Evolutionary conservation across 345 rosid species (phyloP), one percentile per base, ranked within the genome.

Genomic region (Pelargonium nanum): DNA sequence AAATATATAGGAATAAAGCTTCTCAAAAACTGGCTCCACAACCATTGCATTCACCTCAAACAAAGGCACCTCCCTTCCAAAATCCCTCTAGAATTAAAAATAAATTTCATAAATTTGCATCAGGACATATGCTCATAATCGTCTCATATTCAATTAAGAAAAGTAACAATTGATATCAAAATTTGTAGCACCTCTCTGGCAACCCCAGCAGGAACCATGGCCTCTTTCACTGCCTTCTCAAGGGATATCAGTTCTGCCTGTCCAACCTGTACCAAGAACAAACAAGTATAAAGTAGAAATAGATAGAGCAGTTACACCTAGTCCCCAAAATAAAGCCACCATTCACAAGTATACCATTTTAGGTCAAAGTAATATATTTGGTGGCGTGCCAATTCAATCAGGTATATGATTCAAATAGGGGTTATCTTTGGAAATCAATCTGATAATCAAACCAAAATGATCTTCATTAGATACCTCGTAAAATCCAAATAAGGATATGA

Each of bases 21-120:
- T 80, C 59, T 85, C 82, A 83, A 88, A 94, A 32, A 77, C 73
- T 12, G 91, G 76, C 77, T 94, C 99, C 72, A 83, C 89, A 62
- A 72, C 70, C 28, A 80, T 83, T 48, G 97, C 96, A 68, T 90
- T 97, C 68, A 86, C 91, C 77, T 94, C 97, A 86, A 83, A 94
- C 58, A 88, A 65, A 48, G 95, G 92, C 73, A 94, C 85, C 72
- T 86, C 89, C 77, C 92, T 83, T 69, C 99, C 96, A 80, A 85
- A 94, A 22, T 94, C 95, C 66, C 74, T 60, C 99, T 94, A 71
- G 19, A 68, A 13, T 45, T 12, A 21, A 8, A 0, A 62, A 44
- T 15, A 24, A 59, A 65, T 65, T 16, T 61, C 34, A 63, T 32
- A 62, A 22, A 13, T 62, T 65, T n/a, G 22, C 24, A 30, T 24